Evolutionary conservation across 331 rosid genomes (phyloP), one percentile per base, ranked within the genome.

Genomic region (Malus hybrid): DNA sequence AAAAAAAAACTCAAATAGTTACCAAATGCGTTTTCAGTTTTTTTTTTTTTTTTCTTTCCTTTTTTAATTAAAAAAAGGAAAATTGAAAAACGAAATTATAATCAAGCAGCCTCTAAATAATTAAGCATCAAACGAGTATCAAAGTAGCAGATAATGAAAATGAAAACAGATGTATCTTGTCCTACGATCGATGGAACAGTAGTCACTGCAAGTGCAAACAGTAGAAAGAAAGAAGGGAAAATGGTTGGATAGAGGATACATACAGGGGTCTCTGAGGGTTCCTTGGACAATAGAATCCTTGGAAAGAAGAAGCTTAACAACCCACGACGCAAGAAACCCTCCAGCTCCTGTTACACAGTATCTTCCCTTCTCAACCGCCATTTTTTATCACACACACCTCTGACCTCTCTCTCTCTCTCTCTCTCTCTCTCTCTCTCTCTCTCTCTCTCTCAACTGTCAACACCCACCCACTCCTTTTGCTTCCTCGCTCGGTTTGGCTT

Each of bases 341-440:
- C 96, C 98, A 0, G 91, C 96, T 0, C 98, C 97, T 7, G 91
- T 93, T 1, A 93, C 93, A 69, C 96, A 93, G 6, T 91, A 89
- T 68, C 34, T 80, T 71, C 77, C 80, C 12, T 65, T 77, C 52
- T 29, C 76, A 7, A 69, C 63, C 22, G 57, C 72, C 76, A 74
- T 55, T 71, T 66, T 54, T 15, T 4, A 14, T 22, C 56, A 16
- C 22, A 71, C 31, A 39, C 42, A 7, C 46, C 46, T 39, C 46
- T 0, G 13, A 39, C 46, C 46, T 39, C 46, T 39, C 46, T 39
- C 44, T 36, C 39, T 34, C 33, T 31, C 33, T 31, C 62, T n/a
- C 62, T n/a, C n/a, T n/a, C n/a, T 16, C 57, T 50, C 56, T 44
- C 50, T 44, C 50, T 28, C 60, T 19, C 60, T 56, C 27, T 55